A percentile compares a stretch with the other conserved stretches of the same genome.
Conservation (phyloP, 2,329 filamentous ascomycete genomes). For the Chrysoporthe puriensis region DNA sequence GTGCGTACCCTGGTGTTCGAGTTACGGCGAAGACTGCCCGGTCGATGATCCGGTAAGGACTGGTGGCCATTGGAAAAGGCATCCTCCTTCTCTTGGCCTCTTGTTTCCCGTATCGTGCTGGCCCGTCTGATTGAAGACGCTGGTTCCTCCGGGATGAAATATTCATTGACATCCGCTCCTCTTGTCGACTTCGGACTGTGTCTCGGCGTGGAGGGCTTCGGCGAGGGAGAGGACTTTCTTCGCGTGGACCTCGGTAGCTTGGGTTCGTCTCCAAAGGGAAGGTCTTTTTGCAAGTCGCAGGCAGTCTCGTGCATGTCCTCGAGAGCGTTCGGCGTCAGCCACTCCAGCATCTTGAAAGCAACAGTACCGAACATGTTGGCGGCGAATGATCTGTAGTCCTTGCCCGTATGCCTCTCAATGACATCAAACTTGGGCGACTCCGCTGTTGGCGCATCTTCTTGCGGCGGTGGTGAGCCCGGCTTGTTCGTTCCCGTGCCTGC, state of each 20-base stretch:
- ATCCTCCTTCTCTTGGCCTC: constrained; percentile 16
- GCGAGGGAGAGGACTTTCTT: constrained; percentile 22
- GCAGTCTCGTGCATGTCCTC: constrained; percentile 51
- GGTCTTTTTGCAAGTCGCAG: constrained; percentile 36
- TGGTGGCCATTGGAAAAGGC: constrained; percentile 11
- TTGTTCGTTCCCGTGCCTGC: constrained; percentile 11
- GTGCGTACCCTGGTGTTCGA: constrained; percentile 41
- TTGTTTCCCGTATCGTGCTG: constrained; percentile 3
- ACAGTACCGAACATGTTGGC: constrained; percentile 68
- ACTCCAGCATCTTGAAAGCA: constrained; percentile 72
- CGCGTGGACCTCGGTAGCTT: constrained; percentile 22
- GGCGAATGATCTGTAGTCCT: constrained; percentile 63
- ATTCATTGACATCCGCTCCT: constrained; percentile 12
- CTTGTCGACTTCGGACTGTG: neutral
- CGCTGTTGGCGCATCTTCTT: neutral
- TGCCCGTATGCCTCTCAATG: constrained; percentile 51
- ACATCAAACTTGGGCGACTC: constrained; percentile 41
- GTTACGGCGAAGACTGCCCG: constrained; percentile 36
- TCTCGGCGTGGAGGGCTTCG: constrained; percentile 12
- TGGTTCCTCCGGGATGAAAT: constrained; percentile 25
- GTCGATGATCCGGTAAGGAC: constrained; percentile 24
- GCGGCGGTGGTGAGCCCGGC: constrained; percentile 3
- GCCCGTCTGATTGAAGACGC: neutral
- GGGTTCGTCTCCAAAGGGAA: constrained; percentile 32
- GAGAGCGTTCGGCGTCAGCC: constrained; percentile 65